A percentile compares a stretch with the other conserved stretches of the same genome.
phyloP scores from a whole-genome alignment of 106 monocot genomes.

The Agapanthus africanus region DNA sequence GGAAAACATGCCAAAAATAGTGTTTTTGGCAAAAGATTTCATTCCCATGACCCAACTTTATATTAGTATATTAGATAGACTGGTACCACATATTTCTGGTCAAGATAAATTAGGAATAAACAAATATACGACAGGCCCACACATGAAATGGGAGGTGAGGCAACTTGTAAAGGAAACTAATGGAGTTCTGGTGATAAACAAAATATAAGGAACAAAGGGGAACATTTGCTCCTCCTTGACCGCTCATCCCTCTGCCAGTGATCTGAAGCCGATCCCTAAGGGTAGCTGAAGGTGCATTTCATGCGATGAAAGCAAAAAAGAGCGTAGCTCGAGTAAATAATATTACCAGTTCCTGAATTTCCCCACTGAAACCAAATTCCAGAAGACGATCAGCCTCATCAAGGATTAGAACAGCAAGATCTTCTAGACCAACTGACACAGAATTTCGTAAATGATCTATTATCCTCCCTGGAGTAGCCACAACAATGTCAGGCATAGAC shows the following conservation, averaged over 20 bases:
- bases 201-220: background rate
- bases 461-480: constrained; percentile 93
- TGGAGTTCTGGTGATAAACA: background rate
- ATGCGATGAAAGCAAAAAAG: background rate
- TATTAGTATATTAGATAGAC: too few relatives aligned
- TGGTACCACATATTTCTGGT: too few relatives aligned
- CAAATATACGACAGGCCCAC: background rate
- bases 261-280: background rate
- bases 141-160: background rate
- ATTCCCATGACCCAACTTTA: too few relatives aligned
- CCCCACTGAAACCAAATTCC: constrained; percentile 86
- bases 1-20: too few relatives aligned
- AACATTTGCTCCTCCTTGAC: background rate
- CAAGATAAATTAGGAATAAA: background rate
- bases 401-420: constrained; percentile 88
- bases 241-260: background rate
- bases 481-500: constrained; percentile 92
- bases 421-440: constrained; percentile 85
- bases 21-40: too few relatives aligned
- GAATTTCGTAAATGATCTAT: constrained; percentile 97
- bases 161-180: background rate
- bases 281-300: background rate
- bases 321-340: too few relatives aligned
- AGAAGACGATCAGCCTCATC: constrained; percentile 99
- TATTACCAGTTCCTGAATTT: constrained; percentile 91